These are phyloP conservation scores for Colletotrichum simmondsii DNA, from an alignment of 2,329 filamentous ascomycete species.

Conservation along the genomic window DNA sequence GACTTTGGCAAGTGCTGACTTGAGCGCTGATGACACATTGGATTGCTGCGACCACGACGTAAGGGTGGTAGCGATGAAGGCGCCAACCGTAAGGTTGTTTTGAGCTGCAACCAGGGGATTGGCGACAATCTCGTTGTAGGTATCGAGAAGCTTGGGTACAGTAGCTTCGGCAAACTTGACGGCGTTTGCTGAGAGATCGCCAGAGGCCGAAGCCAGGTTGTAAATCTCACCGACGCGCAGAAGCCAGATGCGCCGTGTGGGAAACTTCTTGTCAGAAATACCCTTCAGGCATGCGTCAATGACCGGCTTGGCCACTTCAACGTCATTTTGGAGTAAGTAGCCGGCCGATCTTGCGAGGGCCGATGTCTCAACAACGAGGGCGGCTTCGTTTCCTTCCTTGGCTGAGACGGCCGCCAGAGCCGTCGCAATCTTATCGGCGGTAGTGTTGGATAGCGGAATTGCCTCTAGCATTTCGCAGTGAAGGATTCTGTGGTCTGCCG, in stretches of 20 bases:
- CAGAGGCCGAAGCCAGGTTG: constrained; percentile 49
- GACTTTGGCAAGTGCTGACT: constrained; percentile 63
- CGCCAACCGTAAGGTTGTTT: constrained; percentile 82
- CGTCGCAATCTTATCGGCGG: constrained; percentile 74
- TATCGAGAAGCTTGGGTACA: constrained; percentile 69
- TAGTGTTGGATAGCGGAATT: constrained; percentile 67
- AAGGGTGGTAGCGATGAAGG: constrained; percentile 78
- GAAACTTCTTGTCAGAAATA: constrained; percentile 83
- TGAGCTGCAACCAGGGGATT: constrained; percentile 86
- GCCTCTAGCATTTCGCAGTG: constrained; percentile 83
- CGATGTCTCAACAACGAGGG: constrained; percentile 79
- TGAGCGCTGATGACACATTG: constrained; percentile 62
- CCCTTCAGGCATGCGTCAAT: constrained; percentile 83
- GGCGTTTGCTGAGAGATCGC: constrained; percentile 45
- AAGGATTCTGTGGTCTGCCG: constrained; percentile 84
- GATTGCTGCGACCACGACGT: constrained; percentile 64
- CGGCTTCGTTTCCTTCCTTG: constrained; percentile 91
- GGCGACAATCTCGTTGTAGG: constrained; percentile 80
- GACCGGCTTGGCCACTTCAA: constrained; percentile 72
- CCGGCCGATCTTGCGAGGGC: constrained; percentile 75
- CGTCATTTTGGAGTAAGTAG: constrained; percentile 69
- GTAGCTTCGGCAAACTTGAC: constrained; percentile 64
- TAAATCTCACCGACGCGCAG: constrained; percentile 78
- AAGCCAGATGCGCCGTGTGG: constrained; percentile 83
- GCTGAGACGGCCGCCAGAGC: constrained; percentile 75